Conservation (phyloP, 1,284 basidiomycete species). For the Ganoderma leucocontextum region DNA sequence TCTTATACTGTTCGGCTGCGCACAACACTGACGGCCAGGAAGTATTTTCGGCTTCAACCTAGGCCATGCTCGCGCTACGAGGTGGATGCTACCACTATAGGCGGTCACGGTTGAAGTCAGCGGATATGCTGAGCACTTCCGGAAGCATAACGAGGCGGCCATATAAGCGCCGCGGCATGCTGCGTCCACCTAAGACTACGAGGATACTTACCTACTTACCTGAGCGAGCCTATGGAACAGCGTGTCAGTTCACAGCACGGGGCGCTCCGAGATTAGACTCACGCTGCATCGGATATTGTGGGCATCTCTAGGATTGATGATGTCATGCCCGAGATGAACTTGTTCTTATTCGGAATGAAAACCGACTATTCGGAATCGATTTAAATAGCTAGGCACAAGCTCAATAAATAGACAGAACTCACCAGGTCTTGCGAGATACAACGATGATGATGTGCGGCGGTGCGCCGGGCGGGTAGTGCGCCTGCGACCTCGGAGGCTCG, state of each 20-base stretch:
- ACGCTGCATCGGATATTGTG: slow-evolving; percentile 4
- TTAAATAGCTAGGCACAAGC: background rate
- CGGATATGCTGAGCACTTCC: slow-evolving; percentile 2
- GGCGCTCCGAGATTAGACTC: slow-evolving; percentile 1
- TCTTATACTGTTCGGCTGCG: slow-evolving; percentile 10
- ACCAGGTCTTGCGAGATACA: background rate
- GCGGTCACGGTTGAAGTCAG: background rate
- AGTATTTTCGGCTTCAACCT: slow-evolving; percentile 4
- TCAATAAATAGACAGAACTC: background rate
- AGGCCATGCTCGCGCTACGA: slow-evolving; percentile 1
- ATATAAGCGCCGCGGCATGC: background rate
- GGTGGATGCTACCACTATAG: background rate
- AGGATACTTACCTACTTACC: background rate
- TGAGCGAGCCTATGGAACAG: background rate
- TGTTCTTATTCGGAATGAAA: background rate
- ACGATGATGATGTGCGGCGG: background rate
- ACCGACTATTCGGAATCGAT: background rate
- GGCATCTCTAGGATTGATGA: background rate
- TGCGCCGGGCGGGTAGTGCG: background rate
- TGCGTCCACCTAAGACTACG: background rate
- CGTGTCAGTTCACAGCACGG: background rate
- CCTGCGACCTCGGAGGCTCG: background rate
- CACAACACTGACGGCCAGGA: background rate
- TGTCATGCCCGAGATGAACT: background rate
- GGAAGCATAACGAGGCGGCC: slow-evolving; percentile 4